Evolutionary conservation across 768 basidiomycete genomes (phyloP).

Genomic region (Naganishia randhawae): DNA sequence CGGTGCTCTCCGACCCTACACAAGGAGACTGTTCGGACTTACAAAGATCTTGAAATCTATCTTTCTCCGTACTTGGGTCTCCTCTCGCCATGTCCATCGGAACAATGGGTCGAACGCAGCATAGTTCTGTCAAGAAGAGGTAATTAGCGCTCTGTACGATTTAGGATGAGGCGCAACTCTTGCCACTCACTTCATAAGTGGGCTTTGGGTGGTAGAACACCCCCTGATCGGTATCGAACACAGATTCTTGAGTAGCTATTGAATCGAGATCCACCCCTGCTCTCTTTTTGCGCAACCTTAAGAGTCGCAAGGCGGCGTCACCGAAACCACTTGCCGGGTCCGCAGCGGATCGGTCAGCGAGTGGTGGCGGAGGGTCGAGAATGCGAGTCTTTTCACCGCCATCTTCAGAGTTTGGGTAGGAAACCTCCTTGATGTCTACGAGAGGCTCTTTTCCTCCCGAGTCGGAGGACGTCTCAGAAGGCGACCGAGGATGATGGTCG

Average conservation of each 20-base stretch:
- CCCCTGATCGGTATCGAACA: conserved; percentile 40
- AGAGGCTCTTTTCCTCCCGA: background rate
- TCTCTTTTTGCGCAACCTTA: conserved; percentile 26
- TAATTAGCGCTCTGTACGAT: no score
- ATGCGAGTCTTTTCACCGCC: conserved; percentile 7
- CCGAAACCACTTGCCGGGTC: conserved; percentile 29
- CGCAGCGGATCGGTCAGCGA: conserved; percentile 16
- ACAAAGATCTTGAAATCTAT: conserved; percentile 62
- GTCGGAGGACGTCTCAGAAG: conserved; percentile 5
- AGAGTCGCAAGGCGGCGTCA: conserved; percentile 27
- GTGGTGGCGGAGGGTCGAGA: background rate
- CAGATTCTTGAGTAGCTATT: conserved; percentile 41
- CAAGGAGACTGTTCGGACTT: conserved; percentile 8
- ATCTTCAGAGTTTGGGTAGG: conserved; percentile 24
- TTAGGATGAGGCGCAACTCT: background rate
- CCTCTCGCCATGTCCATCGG: conserved; percentile 70
- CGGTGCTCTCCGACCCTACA: background rate
- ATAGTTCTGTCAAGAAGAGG: conserved; percentile 49
- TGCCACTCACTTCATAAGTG: conserved; percentile 47
- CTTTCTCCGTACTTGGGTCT: conserved; percentile 58
- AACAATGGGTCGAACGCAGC: conserved; percentile 65
- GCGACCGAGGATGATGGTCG: background rate
- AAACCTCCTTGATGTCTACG: background rate
- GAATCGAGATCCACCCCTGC: conserved; percentile 30
- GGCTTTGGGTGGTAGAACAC: conserved; percentile 32